These are phyloP conservation scores for Globisporangium perplexum DNA, from an alignment of 352 stramenopile species.

Conservation along the genomic window DNA sequence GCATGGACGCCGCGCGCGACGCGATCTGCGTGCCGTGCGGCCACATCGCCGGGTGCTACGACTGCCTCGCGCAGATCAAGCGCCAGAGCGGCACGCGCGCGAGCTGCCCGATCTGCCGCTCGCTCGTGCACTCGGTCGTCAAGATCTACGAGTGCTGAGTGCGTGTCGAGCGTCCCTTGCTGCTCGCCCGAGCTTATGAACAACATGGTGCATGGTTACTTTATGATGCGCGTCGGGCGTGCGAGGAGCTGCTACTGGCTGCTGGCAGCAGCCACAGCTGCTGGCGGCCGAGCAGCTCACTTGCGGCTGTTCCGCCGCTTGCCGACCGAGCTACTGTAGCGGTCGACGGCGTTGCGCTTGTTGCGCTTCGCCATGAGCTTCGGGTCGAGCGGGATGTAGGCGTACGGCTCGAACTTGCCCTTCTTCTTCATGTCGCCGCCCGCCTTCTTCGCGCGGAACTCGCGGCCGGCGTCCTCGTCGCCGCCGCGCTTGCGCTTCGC, in stretches of 20 bases:
- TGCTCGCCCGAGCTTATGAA: background rate
- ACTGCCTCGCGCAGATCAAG: conserved; percentile 34
- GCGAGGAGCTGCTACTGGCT: background rate
- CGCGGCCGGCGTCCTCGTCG: conserved; percentile 70
- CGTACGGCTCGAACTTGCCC: conserved; percentile 96
- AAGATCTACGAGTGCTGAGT: conserved; percentile 37
- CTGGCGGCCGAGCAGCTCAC: too few species aligned
- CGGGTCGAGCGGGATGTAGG: conserved; percentile 96
- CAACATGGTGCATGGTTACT: conserved; percentile 6
- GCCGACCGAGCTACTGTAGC: conserved; percentile 72
- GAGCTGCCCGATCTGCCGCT: conserved; percentile 43
- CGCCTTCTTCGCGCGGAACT: conserved; percentile 95
- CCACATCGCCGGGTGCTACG: conserved; percentile 39
- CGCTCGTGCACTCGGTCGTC: conserved; percentile 34
- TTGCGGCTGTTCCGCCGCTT: conserved; percentile 61
- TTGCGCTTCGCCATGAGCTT: conserved; percentile 92
- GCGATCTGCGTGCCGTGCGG: conserved; percentile 51
- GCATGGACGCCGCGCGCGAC: conserved; percentile 32
- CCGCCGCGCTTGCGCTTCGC: conserved; percentile 57
- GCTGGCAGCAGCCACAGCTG: too few species aligned
- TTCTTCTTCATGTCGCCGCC: conserved; percentile 96
- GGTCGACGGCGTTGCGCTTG: conserved; percentile 73
- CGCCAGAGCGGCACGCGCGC: conserved; percentile 12
- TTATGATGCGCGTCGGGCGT: conserved; percentile 1
- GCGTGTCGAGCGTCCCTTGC: too few species aligned